These are phyloP conservation scores for Fusarium anthophilum DNA, from an alignment of 2,329 filamentous ascomycete species.

Conservation along the genomic window DNA sequence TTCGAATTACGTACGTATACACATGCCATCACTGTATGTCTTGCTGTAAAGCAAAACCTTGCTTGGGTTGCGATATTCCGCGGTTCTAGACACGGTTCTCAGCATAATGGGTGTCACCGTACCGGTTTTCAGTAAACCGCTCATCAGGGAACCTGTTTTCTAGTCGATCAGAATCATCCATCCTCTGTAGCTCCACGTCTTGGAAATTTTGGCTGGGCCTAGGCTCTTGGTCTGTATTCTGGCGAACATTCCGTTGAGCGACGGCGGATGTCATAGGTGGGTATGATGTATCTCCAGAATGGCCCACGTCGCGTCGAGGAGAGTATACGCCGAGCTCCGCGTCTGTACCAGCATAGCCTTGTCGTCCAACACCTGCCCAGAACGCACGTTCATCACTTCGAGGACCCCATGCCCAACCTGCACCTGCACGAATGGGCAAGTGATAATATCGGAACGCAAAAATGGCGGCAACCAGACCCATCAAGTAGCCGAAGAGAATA, in stretches of 20 bases:
- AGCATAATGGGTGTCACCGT: conserved; percentile 10
- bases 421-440: conserved; percentile 75
- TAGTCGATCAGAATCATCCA: conserved; percentile 25
- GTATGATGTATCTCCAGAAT: conserved; percentile 43
- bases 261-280: conserved; percentile 36
- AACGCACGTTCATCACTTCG: conserved; percentile 78
- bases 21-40: neutral
- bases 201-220: conserved; percentile 40
- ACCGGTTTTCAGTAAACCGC: conserved; percentile 7
- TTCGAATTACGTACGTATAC: conserved; percentile 14
- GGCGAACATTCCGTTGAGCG: conserved; percentile 33
- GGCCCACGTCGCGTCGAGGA: conserved; percentile 32
- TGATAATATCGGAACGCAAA: conserved; percentile 89
- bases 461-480: conserved; percentile 76
- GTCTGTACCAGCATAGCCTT: conserved; percentile 62
- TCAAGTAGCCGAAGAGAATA: conserved; percentile 82
- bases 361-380: conserved; percentile 75
- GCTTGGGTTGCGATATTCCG: neutral
- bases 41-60: neutral
- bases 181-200: conserved; percentile 46
- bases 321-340: conserved; percentile 33
- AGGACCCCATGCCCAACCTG: conserved; percentile 90
- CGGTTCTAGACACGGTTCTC: conserved; percentile 4
- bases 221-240: conserved; percentile 14
- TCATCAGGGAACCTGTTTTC: conserved; percentile 26